Base-by-base conservation (phyloP, 2,329 filamentous ascomycete species). In the Aspergillus fumigatiaffinis region DNA sequence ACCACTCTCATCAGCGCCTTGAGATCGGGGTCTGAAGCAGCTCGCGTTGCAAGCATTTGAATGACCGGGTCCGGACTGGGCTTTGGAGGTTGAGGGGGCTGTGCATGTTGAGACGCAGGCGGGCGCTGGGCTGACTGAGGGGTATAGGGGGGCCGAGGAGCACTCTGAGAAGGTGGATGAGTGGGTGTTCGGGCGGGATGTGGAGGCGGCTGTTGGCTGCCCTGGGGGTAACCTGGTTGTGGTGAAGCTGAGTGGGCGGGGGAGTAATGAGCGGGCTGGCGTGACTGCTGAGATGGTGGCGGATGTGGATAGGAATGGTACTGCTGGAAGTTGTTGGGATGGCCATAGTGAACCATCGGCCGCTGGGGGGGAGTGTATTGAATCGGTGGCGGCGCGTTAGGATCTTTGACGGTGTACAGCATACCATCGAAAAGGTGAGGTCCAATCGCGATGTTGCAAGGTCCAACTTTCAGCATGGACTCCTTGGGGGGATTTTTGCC, bases 341-440 rank as follows among this genome's bases (percentile, higher is more conserved):
- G 71, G 4, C 75, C 71, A 55, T 77, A 78, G 60, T 77, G 76
- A 23, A 77, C 69, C 69, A 77, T 75, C 28, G 73, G 75, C 47
- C 75, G 72, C 52, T 76, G 75, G 8, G 69, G 65, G 10, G 71
- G 68, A 14, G 73, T 67, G 61, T 75, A 74, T 60, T 76, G 73
- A 47, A 74, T 68, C 6, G 69, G 68, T 10, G 71, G 71, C 48
- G 72, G 73, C 29, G 71, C 67, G 55, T 73, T 73, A 47, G 76
- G 74, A 52, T 82, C 80, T 61, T 82, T 82, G 50, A 84, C 81
- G 14, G 79, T 78, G 66, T 82, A 85, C 25, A 85, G 73, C 63
- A 80, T 78, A 20, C 81, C 82, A 59, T 85, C 82, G 61, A 87
- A 85, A 7, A 83, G 81, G 70, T 87, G 84, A 51, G 85, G 85